phyloP scores from a whole-genome alignment of 1,284 basidiomycete genomes.

The Blastosporella zonata region DNA sequence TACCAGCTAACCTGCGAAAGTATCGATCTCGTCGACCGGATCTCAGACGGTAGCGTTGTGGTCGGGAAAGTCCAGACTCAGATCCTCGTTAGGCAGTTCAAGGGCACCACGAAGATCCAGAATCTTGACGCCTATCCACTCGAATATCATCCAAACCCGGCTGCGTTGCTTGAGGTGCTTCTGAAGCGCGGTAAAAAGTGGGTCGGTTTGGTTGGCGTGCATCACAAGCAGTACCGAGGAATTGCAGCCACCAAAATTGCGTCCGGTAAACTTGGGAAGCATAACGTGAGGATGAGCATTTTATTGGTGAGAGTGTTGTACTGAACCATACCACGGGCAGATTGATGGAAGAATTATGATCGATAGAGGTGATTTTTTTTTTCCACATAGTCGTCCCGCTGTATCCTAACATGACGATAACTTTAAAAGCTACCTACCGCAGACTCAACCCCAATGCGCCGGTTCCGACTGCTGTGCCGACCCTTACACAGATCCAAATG shows the following conservation, averaged over 20 bases:
- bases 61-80: conserved; percentile 40
- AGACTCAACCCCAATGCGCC: conserved; percentile 45
- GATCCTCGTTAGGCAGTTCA: conserved; percentile 37
- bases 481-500: background rate
- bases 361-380: conserved; percentile 38
- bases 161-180: conserved; percentile 33
- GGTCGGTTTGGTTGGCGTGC: conserved; percentile 44
- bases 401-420: background rate
- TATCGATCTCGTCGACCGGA: conserved; percentile 42
- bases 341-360: conserved; percentile 50
- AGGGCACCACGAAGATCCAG: conserved; percentile 47
- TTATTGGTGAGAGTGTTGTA: background rate
- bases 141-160: conserved; percentile 40
- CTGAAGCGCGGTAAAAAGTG: conserved; percentile 49
- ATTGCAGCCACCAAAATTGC: conserved; percentile 37
- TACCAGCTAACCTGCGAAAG: conserved; percentile 44
- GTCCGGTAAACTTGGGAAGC: conserved; percentile 35
- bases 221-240: conserved; percentile 52
- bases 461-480: conserved; percentile 30
- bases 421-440: conserved; percentile 37
- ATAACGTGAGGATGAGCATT: conserved; percentile 36
- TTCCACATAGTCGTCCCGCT: conserved; percentile 1
- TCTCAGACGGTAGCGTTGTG: conserved; percentile 23
- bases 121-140: conserved; percentile 49
- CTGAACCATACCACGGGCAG: conserved; percentile 18